Percentiles rank a stretch among this genome's conserved stretches.
Evolutionary conservation across 306 rosid genomes (phyloP).

Genomic region (Carpinus viminea): DNA sequence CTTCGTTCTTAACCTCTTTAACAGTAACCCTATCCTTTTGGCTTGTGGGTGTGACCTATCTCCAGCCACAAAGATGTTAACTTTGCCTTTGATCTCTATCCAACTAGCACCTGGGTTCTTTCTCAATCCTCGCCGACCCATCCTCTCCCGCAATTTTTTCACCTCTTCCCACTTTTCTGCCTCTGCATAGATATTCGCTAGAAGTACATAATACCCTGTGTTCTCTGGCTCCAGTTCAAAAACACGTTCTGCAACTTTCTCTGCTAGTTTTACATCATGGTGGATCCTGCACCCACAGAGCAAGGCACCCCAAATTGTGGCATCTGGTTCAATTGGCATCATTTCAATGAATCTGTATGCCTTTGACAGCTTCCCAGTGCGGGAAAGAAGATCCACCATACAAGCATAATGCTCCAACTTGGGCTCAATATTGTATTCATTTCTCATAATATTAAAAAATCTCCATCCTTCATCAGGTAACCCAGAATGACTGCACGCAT

Average conservation of each 20-base stretch:
- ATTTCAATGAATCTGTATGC: slow-evolving; percentile 54
- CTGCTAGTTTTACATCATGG: slow-evolving; percentile 69
- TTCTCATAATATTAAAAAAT: slow-evolving; percentile 50
- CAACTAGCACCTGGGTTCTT: slow-evolving; percentile 69
- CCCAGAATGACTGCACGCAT: slow-evolving; percentile 74
- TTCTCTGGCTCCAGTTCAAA: slow-evolving; percentile 72
- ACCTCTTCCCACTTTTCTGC: slow-evolving; percentile 78
- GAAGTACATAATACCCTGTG: slow-evolving; percentile 69
- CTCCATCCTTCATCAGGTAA: slow-evolving; percentile 64
- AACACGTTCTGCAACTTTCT: slow-evolving; percentile 67
- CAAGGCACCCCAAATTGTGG: slow-evolving; percentile 71
- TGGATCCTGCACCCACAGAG: slow-evolving; percentile 71
- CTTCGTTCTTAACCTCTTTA: slow-evolving; percentile 43
- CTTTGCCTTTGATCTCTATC: slow-evolving; percentile 59
- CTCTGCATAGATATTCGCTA: slow-evolving; percentile 69
- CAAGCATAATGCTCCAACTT: slow-evolving; percentile 65
- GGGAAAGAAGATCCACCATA: slow-evolving; percentile 76
- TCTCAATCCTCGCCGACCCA: slow-evolving; percentile 49
- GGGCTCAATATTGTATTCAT: slow-evolving; percentile 48
- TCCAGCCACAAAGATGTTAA: slow-evolving; percentile 58
- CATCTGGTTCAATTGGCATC: slow-evolving; percentile 69
- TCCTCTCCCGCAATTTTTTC: slow-evolving; percentile 46
- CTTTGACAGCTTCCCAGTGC: slow-evolving; percentile 57
- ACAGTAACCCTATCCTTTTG: slow-evolving; percentile 43
- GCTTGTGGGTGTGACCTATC: slow-evolving; percentile 60